A percentile compares a stretch with the other conserved stretches of the same genome.
These are phyloP conservation scores for Moesziomyces parantarcticus DNA, from an alignment of 1,284 basidiomycete species.

Conservation along the genomic window DNA sequence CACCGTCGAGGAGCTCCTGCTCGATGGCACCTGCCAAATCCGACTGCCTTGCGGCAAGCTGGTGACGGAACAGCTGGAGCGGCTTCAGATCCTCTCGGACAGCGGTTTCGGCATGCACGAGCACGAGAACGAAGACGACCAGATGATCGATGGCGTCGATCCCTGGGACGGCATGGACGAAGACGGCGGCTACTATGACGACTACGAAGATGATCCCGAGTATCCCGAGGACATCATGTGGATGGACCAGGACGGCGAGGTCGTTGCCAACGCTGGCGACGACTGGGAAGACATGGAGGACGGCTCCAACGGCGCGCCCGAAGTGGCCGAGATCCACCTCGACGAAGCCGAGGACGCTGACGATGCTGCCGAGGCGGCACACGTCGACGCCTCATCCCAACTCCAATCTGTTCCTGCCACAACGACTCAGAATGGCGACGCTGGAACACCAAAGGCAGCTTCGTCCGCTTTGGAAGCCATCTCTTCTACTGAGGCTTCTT, in stretches of 20 bases:
- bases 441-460: not conserved
- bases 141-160: constrained; percentile 9
- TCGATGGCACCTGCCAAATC: constrained; percentile 68
- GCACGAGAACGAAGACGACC: constrained; percentile 22
- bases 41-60: constrained; percentile 64
- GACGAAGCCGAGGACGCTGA: constrained; percentile 14
- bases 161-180: constrained; percentile 21
- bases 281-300: constrained; percentile 61
- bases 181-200: constrained; percentile 19
- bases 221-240: constrained; percentile 32
- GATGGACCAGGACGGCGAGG: constrained; percentile 54
- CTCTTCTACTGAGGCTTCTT: not conserved
- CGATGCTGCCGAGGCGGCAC: constrained; percentile 7
- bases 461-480: constrained; percentile 19
- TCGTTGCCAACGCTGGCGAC: constrained; percentile 47
- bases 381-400: not conserved
- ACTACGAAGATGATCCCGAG: constrained; percentile 23
- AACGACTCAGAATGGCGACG: not conserved
- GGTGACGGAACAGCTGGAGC: constrained; percentile 50
- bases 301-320: constrained; percentile 10
- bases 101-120: constrained; percentile 47
- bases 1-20: constrained; percentile 68
- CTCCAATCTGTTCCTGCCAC: not conserved
- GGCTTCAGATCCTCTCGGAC: constrained; percentile 49
- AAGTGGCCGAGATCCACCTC: constrained; percentile 38